Percentiles rank a stretch among this genome's conserved stretches.
phyloP scores from a whole-genome alignment of 2,329 filamentous ascomycete species.

The Fusarium sp. region DNA sequence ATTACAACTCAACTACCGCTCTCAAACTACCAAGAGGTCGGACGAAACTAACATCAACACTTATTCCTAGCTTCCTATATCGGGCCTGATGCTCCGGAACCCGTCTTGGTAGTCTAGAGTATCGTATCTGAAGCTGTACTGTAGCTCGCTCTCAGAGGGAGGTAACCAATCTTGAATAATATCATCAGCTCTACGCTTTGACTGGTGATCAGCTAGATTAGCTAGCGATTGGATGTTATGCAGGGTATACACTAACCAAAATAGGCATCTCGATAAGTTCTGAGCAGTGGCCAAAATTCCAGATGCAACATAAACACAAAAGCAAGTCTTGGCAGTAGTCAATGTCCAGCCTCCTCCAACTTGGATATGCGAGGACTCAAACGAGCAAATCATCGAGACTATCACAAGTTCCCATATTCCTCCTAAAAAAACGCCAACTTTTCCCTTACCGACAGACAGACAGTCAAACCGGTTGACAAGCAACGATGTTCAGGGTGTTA shows the following conservation, averaged over 20 bases:
- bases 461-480: background rate
- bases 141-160: too few relatives aligned
- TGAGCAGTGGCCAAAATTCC: conserved; percentile 19
- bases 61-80: background rate
- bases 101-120: background rate
- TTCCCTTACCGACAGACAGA: background rate
- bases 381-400: background rate
- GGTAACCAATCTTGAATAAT: background rate
- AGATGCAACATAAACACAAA: background rate
- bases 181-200: conserved; percentile 3
- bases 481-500: conserved; percentile 6
- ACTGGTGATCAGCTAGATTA: conserved; percentile 16
- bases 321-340: conserved; percentile 5
- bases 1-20: background rate
- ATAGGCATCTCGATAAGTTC: conserved; percentile 37
- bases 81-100: conserved; percentile 9
- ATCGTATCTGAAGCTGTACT: background rate
- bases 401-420: background rate
- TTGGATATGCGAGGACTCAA: background rate
- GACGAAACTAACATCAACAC: background rate
- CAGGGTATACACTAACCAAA: conserved; percentile 28
- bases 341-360: background rate
- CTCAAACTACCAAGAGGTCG: background rate
- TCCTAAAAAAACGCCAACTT: background rate
- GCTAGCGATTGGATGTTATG: conserved; percentile 12